Evolutionary conservation across 2,329 filamentous ascomycete genomes (phyloP).

Genomic region (Myriangium duriaei): DNA sequence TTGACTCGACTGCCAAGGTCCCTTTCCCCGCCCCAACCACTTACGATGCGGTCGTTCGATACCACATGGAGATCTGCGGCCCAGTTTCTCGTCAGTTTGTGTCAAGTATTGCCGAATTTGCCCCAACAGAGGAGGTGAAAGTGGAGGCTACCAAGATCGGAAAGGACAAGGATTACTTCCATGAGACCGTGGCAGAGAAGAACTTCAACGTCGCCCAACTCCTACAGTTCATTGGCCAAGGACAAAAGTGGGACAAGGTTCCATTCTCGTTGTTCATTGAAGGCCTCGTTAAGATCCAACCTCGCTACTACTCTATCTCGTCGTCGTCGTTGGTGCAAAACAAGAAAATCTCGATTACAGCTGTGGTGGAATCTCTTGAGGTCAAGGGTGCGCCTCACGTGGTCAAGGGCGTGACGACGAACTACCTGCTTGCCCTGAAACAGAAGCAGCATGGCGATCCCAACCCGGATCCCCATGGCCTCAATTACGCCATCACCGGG

Average conservation of each 20-base stretch:
- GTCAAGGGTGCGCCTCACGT: conserved; percentile 65
- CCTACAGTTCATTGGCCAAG: conserved; percentile 58
- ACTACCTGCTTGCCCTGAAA: conserved; percentile 89
- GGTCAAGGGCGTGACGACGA: conserved; percentile 91
- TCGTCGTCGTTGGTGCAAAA: conserved; percentile 91
- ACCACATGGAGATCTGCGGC: conserved; percentile 93
- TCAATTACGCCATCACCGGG: conserved; percentile 75
- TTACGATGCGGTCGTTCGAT: conserved; percentile 83
- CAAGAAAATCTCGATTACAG: conserved; percentile 88
- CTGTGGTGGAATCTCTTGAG: conserved; percentile 74
- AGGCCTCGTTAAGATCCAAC: conserved; percentile 86
- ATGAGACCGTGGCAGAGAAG: conserved; percentile 66
- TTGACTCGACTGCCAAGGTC: conserved; percentile 92
- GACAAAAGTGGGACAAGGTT: conserved; percentile 66
- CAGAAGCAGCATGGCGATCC: conserved; percentile 90
- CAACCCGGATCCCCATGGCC: conserved; percentile 66
- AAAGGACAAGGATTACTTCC: conserved; percentile 90
- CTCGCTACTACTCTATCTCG: conserved; percentile 98
- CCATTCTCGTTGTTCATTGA: conserved; percentile 95
- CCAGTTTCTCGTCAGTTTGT: conserved; percentile 94
- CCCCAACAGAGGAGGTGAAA: conserved; percentile 73
- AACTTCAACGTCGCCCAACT: conserved; percentile 85
- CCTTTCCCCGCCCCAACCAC: conserved; percentile 96
- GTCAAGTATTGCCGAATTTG: conserved; percentile 74
- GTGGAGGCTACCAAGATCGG: conserved; percentile 80